Percentiles rank a stretch among this genome's conserved stretches.
phyloP scores from a whole-genome alignment of 805 yeast genomes.

The Phaffomyces antillensis region DNA sequence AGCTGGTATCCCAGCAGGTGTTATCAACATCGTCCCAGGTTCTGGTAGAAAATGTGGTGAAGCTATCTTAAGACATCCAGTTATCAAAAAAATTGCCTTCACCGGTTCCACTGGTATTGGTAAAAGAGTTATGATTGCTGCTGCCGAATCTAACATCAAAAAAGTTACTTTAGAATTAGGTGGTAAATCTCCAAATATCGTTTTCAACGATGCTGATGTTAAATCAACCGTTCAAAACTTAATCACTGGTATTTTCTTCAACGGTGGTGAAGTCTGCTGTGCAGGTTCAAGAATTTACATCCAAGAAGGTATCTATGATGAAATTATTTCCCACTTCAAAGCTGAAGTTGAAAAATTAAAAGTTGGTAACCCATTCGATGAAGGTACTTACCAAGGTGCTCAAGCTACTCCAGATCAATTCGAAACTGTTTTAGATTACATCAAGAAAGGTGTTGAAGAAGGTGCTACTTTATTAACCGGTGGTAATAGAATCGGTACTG shows the following conservation, averaged over 20 bases:
- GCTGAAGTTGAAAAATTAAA: constrained; percentile 50
- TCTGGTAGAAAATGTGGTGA: constrained; percentile 69
- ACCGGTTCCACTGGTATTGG: constrained; percentile 80
- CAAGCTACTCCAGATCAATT: constrained; percentile 67
- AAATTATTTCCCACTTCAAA: constrained; percentile 51
- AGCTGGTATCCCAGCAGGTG: constrained; percentile 73
- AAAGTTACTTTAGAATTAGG: constrained; percentile 78
- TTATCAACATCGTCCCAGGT: constrained; percentile 67
- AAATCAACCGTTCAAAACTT: constrained; percentile 41
- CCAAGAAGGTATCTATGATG: constrained; percentile 66
- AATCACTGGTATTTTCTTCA: constrained; percentile 64
- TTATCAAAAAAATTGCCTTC: constrained; percentile 68
- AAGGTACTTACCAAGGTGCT: constrained; percentile 66
- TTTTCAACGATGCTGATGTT: constrained; percentile 62
- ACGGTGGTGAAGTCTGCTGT: constrained; percentile 79
- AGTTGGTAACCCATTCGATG: constrained; percentile 73
- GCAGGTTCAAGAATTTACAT: constrained; percentile 77
- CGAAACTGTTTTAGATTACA: constrained; percentile 60
- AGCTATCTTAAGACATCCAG: constrained; percentile 61
- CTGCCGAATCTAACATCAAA: constrained; percentile 67
- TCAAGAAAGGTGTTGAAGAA: constrained; percentile 58
- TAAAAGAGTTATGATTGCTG: constrained; percentile 59
- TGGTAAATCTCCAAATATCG: constrained; percentile 76
- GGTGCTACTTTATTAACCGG: constrained; percentile 66
- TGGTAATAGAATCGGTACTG: constrained; percentile 56